Conservation (phyloP, 163 green algal genomes). For the Prototheca wickerhamii region DNA sequence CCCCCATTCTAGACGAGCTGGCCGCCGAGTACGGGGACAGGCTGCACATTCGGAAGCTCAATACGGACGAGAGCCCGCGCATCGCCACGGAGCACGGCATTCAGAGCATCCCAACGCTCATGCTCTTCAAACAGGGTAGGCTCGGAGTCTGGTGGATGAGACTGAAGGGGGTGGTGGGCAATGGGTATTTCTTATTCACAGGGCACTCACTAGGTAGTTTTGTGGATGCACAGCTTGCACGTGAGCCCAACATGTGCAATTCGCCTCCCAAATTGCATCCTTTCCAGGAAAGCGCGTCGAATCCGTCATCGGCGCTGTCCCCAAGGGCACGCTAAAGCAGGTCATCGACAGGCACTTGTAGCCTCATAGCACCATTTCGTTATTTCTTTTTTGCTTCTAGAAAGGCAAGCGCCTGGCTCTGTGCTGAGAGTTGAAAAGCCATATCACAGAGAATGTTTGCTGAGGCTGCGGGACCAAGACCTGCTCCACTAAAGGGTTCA, state of each 20-base stretch:
- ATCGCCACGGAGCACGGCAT: slow-evolving; percentile 95
- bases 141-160: too few species aligned
- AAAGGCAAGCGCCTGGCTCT: too few species aligned
- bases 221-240: too few species aligned
- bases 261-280: slow-evolving; percentile 60
- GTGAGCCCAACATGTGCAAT: too few species aligned
- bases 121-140: slow-evolving; percentile 84
- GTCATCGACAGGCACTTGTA: slow-evolving; percentile 89
- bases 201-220: too few species aligned
- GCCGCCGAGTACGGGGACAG: slow-evolving; percentile 75
- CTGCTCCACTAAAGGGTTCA: too few species aligned
- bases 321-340: slow-evolving; percentile 77
- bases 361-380: background rate
- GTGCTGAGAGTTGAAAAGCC: too few species aligned
- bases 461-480: too few species aligned
- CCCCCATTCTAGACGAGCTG: slow-evolving; percentile 92
- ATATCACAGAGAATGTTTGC: too few species aligned
- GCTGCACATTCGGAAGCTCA: slow-evolving; percentile 89
- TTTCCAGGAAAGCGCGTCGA: slow-evolving; percentile 82
- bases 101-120: slow-evolving; percentile 93
- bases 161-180: too few species aligned
- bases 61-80: slow-evolving; percentile 93
- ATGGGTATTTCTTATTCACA: slow-evolving; percentile 2
- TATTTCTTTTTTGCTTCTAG: too few species aligned
- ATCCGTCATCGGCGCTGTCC: slow-evolving; percentile 92